Conservation (phyloP, 371 early-diverging fungal species). For the Dipsacomyces acuminosporus region DNA sequence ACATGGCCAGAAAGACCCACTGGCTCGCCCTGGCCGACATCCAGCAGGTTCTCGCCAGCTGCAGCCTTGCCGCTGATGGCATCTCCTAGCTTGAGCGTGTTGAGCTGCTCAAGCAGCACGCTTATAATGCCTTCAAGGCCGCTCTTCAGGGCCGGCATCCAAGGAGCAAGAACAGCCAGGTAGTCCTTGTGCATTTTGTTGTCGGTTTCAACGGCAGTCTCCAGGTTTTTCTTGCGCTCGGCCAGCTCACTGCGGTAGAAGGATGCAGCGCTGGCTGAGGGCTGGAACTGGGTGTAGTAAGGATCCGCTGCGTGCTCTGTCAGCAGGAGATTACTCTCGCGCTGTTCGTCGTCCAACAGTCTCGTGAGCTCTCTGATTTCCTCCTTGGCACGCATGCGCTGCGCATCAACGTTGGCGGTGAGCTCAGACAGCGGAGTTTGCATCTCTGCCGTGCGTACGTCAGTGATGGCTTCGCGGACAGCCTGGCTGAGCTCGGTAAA, state of each 20-base stretch:
- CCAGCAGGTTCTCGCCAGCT: conserved; percentile 54
- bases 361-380: conserved; percentile 60
- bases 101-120: conserved; percentile 48
- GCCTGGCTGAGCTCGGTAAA: conserved; percentile 58
- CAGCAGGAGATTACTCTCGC: conserved; percentile 71
- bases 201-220: conserved; percentile 65
- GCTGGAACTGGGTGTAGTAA: conserved; percentile 81
- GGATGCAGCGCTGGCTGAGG: conserved; percentile 62
- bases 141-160: conserved; percentile 56
- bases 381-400: conserved; percentile 58
- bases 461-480: conserved; percentile 59
- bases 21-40: conserved; percentile 55
- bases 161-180: conserved; percentile 51
- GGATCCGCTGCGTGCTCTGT: conserved; percentile 58
- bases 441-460: conserved; percentile 51
- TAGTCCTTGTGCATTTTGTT: conserved; percentile 35
- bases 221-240: conserved; percentile 72
- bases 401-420: conserved; percentile 50
- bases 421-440: conserved; percentile 35
- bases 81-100: conserved; percentile 30
- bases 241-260: conserved; percentile 69
- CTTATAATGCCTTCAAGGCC: conserved; percentile 52
- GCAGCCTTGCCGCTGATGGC: conserved; percentile 22
- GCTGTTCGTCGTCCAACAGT: conserved; percentile 77
- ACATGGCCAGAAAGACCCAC: conserved; percentile 51